Base-by-base conservation (phyloP, 495 filamentous ascomycete species). In the Xanthoparmelia taractica region DNA sequence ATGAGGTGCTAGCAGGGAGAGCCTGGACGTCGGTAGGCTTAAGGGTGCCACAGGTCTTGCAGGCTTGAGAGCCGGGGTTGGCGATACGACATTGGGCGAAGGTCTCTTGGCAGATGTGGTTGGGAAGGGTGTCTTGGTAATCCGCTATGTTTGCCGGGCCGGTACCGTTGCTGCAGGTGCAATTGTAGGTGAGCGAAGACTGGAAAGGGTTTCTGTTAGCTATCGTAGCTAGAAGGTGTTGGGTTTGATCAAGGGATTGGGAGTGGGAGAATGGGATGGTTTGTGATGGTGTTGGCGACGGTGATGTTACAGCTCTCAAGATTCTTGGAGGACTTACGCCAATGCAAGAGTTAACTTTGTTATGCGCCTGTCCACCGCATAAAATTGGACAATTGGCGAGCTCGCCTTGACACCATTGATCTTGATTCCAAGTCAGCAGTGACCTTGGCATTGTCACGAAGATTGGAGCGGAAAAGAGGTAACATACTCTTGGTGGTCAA, bases 101-200 rank as follows among this genome's bases (percentile, higher is more conserved):
- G 67, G 74, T 80, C 33, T 68, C 70, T 48, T 79, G 57, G 76
- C 85, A 87, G 68, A 81, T 77, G 69, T 75, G 79, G 74, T 77
- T 84, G 48, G 85, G 85, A 38, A 87, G 71, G 33, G 82, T 84
- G 68, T 79, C 69, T 40, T 70, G 54, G 74, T 83, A 87, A 60
- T 71, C 70, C 33, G 71, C 68, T 65, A 84, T 76, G 68, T 85
- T 76, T 52, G 63, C 2, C 66, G 84, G 82, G 11, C 58, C 64
- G 25, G 70, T 77, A 58, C 79, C 81, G 68, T 84, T 79, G 60
- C 61, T 45, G 75, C 85, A 87, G 37, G 70, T 73, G 71, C 85
- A 87, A 63, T 66, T 70, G 73, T 76, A 87, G 23, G 70, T 68
- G 57, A 87, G 77, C 25, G 75, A 74, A 43, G 63, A 68, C 84